Conservation (phyloP, 257 asterid species). For the Solanum gandarillasii region DNA sequence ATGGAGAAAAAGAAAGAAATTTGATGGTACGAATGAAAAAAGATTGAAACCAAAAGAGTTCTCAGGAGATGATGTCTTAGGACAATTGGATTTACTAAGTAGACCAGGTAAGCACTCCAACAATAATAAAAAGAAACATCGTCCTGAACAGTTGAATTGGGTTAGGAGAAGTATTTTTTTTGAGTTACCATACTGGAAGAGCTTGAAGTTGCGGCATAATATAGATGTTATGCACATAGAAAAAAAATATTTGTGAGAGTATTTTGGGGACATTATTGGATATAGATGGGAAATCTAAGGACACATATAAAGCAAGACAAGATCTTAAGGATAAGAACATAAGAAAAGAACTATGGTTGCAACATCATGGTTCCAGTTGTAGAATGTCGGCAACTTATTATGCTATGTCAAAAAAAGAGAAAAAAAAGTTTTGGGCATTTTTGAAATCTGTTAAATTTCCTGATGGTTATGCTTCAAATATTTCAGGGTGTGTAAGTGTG, state of each 20-base stretch:
- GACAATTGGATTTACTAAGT: neutral
- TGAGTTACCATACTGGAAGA: too few relatives aligned
- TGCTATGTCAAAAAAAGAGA: neutral
- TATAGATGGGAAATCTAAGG: slow-evolving; percentile 1
- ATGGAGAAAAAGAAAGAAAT: neutral
- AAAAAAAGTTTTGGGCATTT: neutral
- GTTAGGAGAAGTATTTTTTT: too few relatives aligned
- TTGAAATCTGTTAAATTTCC: neutral
- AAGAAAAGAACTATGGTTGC: neutral
- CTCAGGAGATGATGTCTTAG: neutral
- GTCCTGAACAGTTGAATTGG: too few relatives aligned
- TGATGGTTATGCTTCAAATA: slow-evolving; percentile 12
- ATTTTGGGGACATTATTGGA: neutral
- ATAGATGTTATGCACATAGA: too few relatives aligned
- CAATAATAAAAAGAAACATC: too few relatives aligned
- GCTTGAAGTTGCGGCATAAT: too few relatives aligned
- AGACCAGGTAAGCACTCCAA: neutral
- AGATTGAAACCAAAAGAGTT: neutral
- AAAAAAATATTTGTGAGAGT: too few relatives aligned
- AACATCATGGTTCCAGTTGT: too few relatives aligned
- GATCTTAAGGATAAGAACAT: slow-evolving; percentile 5
- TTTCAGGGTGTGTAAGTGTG: neutral
- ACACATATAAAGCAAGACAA: neutral
- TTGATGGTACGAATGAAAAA: neutral
- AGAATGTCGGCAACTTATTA: neutral